Conservation (phyloP, 352 stramenopile species). For the Phytophthora fragariae region DNA sequence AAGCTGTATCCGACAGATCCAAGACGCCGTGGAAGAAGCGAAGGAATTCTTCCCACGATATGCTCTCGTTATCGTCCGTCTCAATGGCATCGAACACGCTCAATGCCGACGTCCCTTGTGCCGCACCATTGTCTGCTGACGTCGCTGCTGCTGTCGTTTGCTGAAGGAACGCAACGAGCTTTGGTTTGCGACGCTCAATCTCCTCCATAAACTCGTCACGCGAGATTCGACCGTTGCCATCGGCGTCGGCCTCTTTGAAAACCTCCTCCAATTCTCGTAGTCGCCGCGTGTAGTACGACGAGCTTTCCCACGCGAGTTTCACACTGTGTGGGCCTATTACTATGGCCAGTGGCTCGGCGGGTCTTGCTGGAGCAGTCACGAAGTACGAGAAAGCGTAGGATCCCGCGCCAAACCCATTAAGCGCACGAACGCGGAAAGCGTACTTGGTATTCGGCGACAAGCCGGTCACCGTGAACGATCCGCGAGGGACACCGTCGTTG, state of each 20-base stretch:
- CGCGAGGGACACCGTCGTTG: slow-evolving; percentile 80
- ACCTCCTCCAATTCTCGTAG: slow-evolving; percentile 80
- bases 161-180: slow-evolving; percentile 80
- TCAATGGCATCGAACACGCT: slow-evolving; percentile 92
- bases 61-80: slow-evolving; percentile 88
- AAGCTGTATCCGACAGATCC: slow-evolving; percentile 44
- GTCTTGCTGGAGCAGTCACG: slow-evolving; percentile 78
- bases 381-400: slow-evolving; percentile 89
- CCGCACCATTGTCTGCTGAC: slow-evolving; percentile 5
- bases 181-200: slow-evolving; percentile 78
- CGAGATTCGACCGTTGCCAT: slow-evolving; percentile 80
- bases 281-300: slow-evolving; percentile 67
- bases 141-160: slow-evolving; percentile 45
- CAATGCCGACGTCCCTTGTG: slow-evolving; percentile 27
- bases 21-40: slow-evolving; percentile 76
- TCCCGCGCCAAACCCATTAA: slow-evolving; percentile 92
- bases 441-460: slow-evolving; percentile 91
- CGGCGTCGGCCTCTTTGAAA: slow-evolving; percentile 82
- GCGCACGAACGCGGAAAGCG: slow-evolving; percentile 86
- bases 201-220: slow-evolving; percentile 90
- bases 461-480: slow-evolving; percentile 70
- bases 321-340: slow-evolving; percentile 75
- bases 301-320: slow-evolving; percentile 80
- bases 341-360: slow-evolving; percentile 71
- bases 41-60: slow-evolving; percentile 89